Percentiles rank a stretch among this genome's conserved stretches.
These are phyloP conservation scores for Bjerkandera adusta DNA, from an alignment of 1,284 basidiomycete genomes.

Conservation along the genomic window DNA sequence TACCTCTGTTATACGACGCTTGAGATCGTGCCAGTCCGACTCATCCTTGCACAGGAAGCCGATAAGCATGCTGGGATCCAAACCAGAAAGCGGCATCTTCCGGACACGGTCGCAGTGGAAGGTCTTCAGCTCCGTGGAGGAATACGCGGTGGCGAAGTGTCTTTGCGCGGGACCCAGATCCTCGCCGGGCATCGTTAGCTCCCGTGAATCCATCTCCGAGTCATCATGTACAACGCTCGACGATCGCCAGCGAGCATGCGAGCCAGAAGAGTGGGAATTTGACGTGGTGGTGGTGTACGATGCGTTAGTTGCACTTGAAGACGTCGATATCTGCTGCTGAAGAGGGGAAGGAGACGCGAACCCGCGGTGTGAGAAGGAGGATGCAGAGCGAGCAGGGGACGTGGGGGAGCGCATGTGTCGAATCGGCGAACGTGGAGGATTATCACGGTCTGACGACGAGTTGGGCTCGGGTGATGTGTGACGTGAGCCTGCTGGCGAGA, in stretches of 20 bases:
- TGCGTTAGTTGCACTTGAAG: conserved; percentile 28
- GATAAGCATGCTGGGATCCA: conserved; percentile 97
- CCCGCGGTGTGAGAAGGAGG: conserved; percentile 56
- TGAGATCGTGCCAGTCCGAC: conserved; percentile 83
- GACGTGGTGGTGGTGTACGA: conserved; percentile 25
- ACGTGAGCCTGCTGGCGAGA: conserved; percentile 12
- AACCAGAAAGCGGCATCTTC: conserved; percentile 88
- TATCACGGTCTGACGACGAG: conserved; percentile 23
- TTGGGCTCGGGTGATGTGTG: conserved; percentile 28
- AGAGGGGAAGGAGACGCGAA: conserved; percentile 57
- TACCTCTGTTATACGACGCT: conserved; percentile 70
- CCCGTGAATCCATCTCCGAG: conserved; percentile 37
- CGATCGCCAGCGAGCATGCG: conserved; percentile 34
- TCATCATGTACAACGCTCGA: conserved; percentile 31
- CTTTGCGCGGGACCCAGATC: conserved; percentile 46
- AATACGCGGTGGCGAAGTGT: conserved; percentile 68
- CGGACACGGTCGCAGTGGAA: conserved; percentile 94
- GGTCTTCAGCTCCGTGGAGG: conserved; percentile 68
- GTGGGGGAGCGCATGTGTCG: conserved; percentile 40
- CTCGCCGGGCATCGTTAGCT: conserved; percentile 29
- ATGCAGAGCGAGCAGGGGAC: conserved; percentile 50
- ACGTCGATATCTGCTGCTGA: conserved; percentile 55
- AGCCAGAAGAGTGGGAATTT: conserved; percentile 30
- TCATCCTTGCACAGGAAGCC: conserved; percentile 88
- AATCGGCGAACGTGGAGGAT: conserved; percentile 30